Percentiles rank a stretch among this genome's conserved stretches.
These are phyloP conservation scores for Boletus subparvulus DNA, from an alignment of 768 basidiomycete genomes.

Conservation along the genomic window DNA sequence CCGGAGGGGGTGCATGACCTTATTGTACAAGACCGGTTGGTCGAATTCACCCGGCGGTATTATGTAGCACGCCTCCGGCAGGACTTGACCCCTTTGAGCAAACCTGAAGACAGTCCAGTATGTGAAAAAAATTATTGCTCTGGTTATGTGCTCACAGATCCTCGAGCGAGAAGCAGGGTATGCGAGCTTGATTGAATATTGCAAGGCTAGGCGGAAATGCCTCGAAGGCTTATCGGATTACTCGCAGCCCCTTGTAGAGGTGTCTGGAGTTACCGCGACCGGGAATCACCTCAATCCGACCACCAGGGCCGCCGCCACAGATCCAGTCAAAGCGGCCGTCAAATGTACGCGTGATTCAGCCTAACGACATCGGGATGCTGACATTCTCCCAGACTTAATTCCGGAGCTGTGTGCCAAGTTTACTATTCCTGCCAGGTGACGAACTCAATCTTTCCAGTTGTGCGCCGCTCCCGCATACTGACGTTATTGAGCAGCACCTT, in stretches of 20 bases:
- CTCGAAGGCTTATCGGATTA: slow-evolving; percentile 62
- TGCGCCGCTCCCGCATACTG: slow-evolving; percentile 20
- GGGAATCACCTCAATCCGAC: slow-evolving; percentile 62
- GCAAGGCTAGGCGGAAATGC: slow-evolving; percentile 57
- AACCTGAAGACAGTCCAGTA: slow-evolving; percentile 63
- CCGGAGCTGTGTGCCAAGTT: slow-evolving; percentile 78
- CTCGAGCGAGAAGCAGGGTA: slow-evolving; percentile 61
- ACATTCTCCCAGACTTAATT: slow-evolving; percentile 60
- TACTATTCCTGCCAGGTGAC: slow-evolving; percentile 70
- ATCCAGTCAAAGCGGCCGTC: slow-evolving; percentile 41
- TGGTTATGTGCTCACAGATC: slow-evolving; percentile 3
- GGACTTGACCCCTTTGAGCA: slow-evolving; percentile 74
- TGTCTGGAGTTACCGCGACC: slow-evolving; percentile 48
- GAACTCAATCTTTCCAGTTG: slow-evolving; percentile 21
- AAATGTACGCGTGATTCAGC: slow-evolving; percentile 53
- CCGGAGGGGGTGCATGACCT: slow-evolving; percentile 52
- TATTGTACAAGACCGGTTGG: slow-evolving; percentile 71
- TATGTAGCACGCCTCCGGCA: slow-evolving; percentile 52
- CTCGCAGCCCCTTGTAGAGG: slow-evolving; percentile 72
- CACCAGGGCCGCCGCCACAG: slow-evolving; percentile 38
- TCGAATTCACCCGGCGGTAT: slow-evolving; percentile 76
- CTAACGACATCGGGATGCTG: slow-evolving; percentile 27
- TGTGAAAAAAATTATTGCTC: slow-evolving; percentile 27
- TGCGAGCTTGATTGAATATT: slow-evolving; percentile 63
- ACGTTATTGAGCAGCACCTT: slow-evolving; percentile 49